Base-by-base conservation (phyloP, 306 rosid genomes). In the Quercus glauca region DNA sequence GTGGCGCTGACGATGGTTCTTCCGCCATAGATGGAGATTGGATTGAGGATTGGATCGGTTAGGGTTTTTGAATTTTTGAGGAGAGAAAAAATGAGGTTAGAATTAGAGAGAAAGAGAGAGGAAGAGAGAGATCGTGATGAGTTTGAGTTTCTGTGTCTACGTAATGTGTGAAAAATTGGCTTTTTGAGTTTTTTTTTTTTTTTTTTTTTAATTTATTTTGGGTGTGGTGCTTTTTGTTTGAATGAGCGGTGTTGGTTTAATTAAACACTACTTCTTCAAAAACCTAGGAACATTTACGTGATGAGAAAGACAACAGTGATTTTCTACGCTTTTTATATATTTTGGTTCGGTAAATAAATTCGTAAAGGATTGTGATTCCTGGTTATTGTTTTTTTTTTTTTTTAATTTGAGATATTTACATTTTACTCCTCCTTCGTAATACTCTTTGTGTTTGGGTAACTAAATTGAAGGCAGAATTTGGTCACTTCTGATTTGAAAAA, bases 1-100 rank as follows among this genome's bases (percentile, higher is more conserved):
- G 59, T 14, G 89, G 76, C 19, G 89, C 13, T 5, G 82, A 29
- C 1, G 78, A 83, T 6, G 85, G 81, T 60, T 96, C 97, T n/a
- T 93, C 93, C 75, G 91, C 99, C 99, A 96, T 96, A 81, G 78
- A 74, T 72, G 83, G 85, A 81, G 26, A 31, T 13, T 7, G 49
- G 13, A 33, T 7, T 37, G 45, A 17, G 43, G 76, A 72, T 53
- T 5, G 76, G 23, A 53, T 68, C 81, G 51, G 75, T 35, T 87
- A 83, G 93, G 92, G 88, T 72, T 83, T 85, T 59, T 64, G 85
- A 75, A 79, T 56, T 37, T 37, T 59, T 1, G 67, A 71, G 70
- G 70, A 43, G 73, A 56, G 60, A 55, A 64, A 53, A 25, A 14
- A 26, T 35, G 73, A 75, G 31, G 23, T 29, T 17, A 10, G 51